phyloP scores from a whole-genome alignment of 2,329 filamentous ascomycete genomes.

The Fusarium torulosum region DNA sequence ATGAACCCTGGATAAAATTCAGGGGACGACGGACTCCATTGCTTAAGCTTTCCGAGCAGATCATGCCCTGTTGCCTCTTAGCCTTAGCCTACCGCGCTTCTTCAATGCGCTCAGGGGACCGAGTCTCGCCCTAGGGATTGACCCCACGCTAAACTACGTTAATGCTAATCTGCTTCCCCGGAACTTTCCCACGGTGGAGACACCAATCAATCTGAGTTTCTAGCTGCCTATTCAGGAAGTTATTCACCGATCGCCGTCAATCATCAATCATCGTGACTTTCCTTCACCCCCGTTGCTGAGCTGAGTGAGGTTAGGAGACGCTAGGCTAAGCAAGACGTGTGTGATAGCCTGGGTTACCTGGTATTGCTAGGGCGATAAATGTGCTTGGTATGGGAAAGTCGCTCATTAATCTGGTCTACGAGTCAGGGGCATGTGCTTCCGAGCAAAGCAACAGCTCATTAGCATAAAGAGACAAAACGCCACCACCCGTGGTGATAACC shows the following conservation, averaged over 20 bases:
- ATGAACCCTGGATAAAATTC: background rate
- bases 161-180: background rate
- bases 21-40: background rate
- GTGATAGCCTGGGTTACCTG: background rate
- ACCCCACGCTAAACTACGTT: background rate
- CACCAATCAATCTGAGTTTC: background rate
- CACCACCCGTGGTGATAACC: background rate
- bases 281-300: background rate
- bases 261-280: background rate
- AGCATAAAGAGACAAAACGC: slow-evolving; percentile 6
- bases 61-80: background rate
- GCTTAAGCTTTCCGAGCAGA: background rate
- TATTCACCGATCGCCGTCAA: background rate
- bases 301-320: background rate
- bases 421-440: background rate
- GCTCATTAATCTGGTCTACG: background rate
- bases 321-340: background rate
- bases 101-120: background rate
- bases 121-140: background rate
- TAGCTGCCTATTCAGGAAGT: slow-evolving; percentile 13
- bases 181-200: background rate
- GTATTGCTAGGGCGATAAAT: background rate
- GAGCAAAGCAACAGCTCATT: background rate
- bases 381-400: background rate
- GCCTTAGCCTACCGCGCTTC: background rate